Evolutionary conservation across 805 yeast species (phyloP).

Genomic region (Wickerhamiella qilinensis): DNA sequence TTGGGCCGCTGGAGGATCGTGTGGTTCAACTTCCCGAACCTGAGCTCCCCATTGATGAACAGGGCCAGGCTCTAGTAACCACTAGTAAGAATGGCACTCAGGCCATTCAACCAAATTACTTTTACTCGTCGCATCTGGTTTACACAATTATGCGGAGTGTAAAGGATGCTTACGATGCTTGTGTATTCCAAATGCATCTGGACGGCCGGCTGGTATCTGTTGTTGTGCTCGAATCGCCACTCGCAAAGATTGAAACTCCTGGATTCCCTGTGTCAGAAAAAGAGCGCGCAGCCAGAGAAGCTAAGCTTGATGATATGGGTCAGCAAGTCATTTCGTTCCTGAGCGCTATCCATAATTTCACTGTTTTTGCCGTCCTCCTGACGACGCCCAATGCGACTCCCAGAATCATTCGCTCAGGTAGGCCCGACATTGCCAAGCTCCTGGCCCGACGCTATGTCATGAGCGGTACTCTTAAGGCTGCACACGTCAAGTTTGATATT

Average conservation of each 20-base stretch:
- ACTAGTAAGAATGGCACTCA: neutral
- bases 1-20: slow-evolving; percentile 86
- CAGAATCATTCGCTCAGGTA: slow-evolving; percentile 66
- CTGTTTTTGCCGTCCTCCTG: slow-evolving; percentile 67
- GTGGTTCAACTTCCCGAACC: slow-evolving; percentile 23
- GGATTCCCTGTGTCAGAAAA: neutral
- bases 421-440: slow-evolving; percentile 86
- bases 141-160: slow-evolving; percentile 72
- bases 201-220: slow-evolving; percentile 74
- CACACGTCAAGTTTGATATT: slow-evolving; percentile 65
- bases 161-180: slow-evolving; percentile 70
- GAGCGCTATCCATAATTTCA: slow-evolving; percentile 47
- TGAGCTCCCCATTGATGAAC: neutral
- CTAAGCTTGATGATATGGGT: slow-evolving; percentile 34
- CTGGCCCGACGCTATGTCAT: slow-evolving; percentile 60
- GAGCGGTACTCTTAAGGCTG: slow-evolving; percentile 65
- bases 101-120: slow-evolving; percentile 31
- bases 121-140: slow-evolving; percentile 75
- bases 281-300: slow-evolving; percentile 9
- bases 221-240: slow-evolving; percentile 62
- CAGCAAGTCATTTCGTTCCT: slow-evolving; percentile 30
- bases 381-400: slow-evolving; percentile 73
- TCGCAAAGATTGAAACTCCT: slow-evolving; percentile 22
- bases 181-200: slow-evolving; percentile 72
- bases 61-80: neutral